phyloP scores from a whole-genome alignment of 148 eudicot species.

The Spergularia marina region DNA sequence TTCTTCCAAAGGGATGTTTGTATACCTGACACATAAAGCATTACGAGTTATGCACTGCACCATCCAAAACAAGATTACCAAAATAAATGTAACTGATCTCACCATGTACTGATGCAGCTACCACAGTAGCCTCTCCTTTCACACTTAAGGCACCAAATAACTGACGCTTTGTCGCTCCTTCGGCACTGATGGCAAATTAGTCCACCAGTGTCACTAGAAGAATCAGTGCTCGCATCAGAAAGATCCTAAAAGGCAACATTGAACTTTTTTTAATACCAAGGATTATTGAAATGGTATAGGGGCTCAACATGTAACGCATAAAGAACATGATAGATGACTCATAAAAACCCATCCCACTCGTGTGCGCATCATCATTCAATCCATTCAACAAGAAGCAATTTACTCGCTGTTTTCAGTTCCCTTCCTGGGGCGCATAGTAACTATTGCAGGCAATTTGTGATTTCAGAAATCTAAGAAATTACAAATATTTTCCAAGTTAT shows the following conservation, averaged over 20 bases:
- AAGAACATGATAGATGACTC: background rate
- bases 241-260: slow-evolving; percentile 46
- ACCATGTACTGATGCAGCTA: slow-evolving; percentile 84
- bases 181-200: slow-evolving; percentile 89
- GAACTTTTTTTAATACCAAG: background rate
- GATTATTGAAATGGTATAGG: background rate
- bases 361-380: background rate
- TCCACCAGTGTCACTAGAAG: slow-evolving; percentile 67
- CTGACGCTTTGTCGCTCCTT: slow-evolving; percentile 41
- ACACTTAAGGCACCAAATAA: slow-evolving; percentile 82
- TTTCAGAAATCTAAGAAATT: background rate
- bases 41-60: slow-evolving; percentile 10
- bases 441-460: slow-evolving; percentile 10
- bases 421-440: background rate
- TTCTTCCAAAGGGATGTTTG: slow-evolving; percentile 63
- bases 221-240: slow-evolving; percentile 61
- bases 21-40: slow-evolving; percentile 51
- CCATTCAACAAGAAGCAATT: background rate
- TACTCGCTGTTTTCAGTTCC: background rate
- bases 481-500: too few relatives aligned
- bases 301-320: background rate
- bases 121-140: slow-evolving; percentile 86
- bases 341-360: background rate
- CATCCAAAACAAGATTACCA: slow-evolving; percentile 1
- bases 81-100: slow-evolving; percentile 27